Percentiles rank a stretch among this genome's conserved stretches.
Evolutionary conservation across 2,329 filamentous ascomycete genomes (phyloP).

Genomic region (Cadophora malorum): DNA sequence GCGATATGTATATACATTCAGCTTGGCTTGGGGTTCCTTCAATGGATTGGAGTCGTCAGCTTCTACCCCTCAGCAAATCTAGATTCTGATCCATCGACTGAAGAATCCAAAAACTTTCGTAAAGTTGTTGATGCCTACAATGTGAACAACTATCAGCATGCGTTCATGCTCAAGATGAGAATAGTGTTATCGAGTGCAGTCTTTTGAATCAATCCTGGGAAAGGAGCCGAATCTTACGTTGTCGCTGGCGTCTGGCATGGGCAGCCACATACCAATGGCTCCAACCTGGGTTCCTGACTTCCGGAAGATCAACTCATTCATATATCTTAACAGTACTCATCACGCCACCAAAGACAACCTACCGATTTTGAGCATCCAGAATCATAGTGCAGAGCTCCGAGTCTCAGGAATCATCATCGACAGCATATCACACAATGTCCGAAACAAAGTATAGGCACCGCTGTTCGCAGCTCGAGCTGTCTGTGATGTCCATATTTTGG

Average conservation of each 20-base stretch:
- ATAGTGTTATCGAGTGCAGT: neutral
- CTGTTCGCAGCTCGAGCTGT: neutral
- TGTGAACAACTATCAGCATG: conserved; percentile 2
- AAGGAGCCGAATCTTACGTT: conserved; percentile 4
- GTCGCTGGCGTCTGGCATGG: conserved; percentile 9
- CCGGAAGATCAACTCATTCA: conserved; percentile 10
- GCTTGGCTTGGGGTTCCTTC: neutral
- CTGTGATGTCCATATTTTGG: conserved; percentile 9
- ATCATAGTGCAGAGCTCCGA: neutral
- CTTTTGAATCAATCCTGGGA: conserved; percentile 9
- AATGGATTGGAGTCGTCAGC: neutral
- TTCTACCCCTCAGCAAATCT: conserved; percentile 7
- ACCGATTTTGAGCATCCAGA: neutral
- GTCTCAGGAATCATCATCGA: neutral
- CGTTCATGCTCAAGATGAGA: neutral
- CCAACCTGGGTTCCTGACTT: conserved; percentile 14
- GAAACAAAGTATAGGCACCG: neutral
- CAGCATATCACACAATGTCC: too few relatives aligned
- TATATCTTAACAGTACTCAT: neutral
- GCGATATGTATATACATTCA: neutral
- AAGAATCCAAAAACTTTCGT: neutral
- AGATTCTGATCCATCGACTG: neutral
- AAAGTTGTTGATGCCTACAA: neutral
- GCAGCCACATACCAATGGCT: neutral
- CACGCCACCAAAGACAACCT: neutral